Evolutionary conservation across 257 asterid species (phyloP).

Genomic region (Handroanthus guayacan): DNA sequence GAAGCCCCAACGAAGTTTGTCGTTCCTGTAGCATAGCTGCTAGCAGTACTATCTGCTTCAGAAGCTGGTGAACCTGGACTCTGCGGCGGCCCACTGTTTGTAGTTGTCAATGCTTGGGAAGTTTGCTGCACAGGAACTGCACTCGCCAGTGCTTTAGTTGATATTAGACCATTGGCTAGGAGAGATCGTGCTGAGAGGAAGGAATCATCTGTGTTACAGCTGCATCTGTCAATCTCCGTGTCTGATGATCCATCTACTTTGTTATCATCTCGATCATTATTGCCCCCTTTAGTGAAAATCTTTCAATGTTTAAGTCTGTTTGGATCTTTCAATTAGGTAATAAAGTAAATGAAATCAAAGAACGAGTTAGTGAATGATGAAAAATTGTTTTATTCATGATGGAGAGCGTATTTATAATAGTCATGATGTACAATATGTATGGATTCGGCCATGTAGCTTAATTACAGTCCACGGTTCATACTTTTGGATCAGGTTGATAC

Average conservation of each 20-base stretch:
- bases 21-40: conserved; percentile 65
- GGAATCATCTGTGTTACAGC: conserved; percentile 53
- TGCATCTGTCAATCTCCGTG: conserved; percentile 54
- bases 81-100: conserved; percentile 40
- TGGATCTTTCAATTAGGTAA: too few relatives aligned
- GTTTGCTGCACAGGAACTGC: conserved; percentile 57
- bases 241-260: conserved; percentile 47
- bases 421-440: too few relatives aligned
- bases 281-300: conserved; percentile 1
- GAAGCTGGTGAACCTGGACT: conserved; percentile 63
- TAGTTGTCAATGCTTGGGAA: conserved; percentile 24
- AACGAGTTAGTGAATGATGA: too few relatives aligned
- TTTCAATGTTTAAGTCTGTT: too few relatives aligned
- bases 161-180: conserved; percentile 58
- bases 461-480: too few relatives aligned
- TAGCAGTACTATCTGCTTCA: conserved; percentile 51
- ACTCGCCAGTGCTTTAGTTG: conserved; percentile 43
- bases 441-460: too few relatives aligned
- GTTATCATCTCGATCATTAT: conserved; percentile 13
- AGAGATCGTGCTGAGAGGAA: conserved; percentile 65
- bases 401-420: too few relatives aligned
- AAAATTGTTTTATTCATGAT: too few relatives aligned
- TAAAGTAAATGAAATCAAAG: too few relatives aligned
- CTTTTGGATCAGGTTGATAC: too few relatives aligned
- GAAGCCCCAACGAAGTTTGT: conserved; percentile 65